Conservation (phyloP, 139 green algal genomes). For the Diplosphaera chodatii region DNA sequence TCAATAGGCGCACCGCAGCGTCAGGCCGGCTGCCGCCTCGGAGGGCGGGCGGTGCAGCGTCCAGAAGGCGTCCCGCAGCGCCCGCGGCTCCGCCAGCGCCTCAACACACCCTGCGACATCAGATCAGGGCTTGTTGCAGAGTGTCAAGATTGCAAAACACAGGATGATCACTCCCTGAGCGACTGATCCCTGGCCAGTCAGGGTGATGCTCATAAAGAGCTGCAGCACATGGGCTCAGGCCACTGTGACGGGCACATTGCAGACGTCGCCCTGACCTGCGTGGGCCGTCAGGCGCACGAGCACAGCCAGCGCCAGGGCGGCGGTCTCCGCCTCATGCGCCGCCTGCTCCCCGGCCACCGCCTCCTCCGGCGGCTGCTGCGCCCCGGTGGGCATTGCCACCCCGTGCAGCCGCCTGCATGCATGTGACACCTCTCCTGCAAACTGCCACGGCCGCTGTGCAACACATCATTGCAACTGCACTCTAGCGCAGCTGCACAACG, state of each 20-base stretch:
- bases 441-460: not conserved
- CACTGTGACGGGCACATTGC: not conserved
- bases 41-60: slow-evolving; percentile 46
- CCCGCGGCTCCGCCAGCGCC: slow-evolving; percentile 46
- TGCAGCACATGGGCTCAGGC: no score
- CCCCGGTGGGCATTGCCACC: not conserved
- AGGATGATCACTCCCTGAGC: not conserved
- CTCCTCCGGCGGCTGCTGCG: not conserved
- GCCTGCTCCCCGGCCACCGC: not conserved
- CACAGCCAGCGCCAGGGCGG: slow-evolving; percentile 42
- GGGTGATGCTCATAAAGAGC: no score
- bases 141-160: not conserved
- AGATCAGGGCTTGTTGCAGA: no score
- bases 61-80: slow-evolving; percentile 49
- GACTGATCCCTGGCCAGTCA: no score
- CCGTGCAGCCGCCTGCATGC: slow-evolving; percentile 12
- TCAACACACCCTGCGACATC: slow-evolving; percentile 46
- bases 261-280: slow-evolving; percentile 12
- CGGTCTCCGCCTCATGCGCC: slow-evolving; percentile 18
- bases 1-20: no score
- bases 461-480: no score
- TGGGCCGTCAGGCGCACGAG: slow-evolving; percentile 51
- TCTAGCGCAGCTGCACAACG: no score
- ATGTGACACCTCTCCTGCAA: not conserved
- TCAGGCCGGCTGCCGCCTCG: slow-evolving; percentile 23